Evolutionary conservation across 495 filamentous ascomycete genomes (phyloP).

Genomic region (Margaritispora aquatica): DNA sequence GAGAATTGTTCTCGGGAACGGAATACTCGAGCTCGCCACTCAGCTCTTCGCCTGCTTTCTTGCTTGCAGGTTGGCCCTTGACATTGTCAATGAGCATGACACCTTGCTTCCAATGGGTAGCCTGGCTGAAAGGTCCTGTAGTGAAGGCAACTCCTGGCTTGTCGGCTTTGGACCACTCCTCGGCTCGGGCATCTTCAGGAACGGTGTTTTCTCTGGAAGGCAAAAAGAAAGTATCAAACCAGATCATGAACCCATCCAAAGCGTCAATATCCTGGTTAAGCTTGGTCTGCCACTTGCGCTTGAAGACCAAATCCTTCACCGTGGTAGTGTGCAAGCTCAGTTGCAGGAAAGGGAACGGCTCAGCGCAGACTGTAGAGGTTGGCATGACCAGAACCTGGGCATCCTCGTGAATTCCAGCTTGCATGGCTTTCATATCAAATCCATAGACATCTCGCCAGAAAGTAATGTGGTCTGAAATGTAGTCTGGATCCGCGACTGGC

Average conservation of each 20-base stretch:
- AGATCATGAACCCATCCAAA: constrained; percentile 69
- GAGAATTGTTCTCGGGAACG: constrained; percentile 39
- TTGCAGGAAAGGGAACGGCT: constrained; percentile 46
- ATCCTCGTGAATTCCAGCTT: constrained; percentile 52
- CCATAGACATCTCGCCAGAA: constrained; percentile 99
- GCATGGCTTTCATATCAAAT: constrained; percentile 90
- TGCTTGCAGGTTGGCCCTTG: constrained; percentile 23
- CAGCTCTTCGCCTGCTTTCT: constrained; percentile 31
- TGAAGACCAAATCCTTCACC: constrained; percentile 51
- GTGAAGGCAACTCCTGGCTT: constrained; percentile 59
- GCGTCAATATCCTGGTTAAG: constrained; percentile 47
- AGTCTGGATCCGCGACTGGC: constrained; percentile 80
- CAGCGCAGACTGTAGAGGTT: constrained; percentile 36
- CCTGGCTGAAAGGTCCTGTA: constrained; percentile 70
- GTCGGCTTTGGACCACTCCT: constrained; percentile 27
- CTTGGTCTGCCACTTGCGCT: constrained; percentile 47
- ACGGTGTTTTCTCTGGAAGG: constrained; percentile 39
- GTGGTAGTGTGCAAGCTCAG: constrained; percentile 51
- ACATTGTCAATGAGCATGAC: constrained; percentile 41
- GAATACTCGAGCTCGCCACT: constrained; percentile 40
- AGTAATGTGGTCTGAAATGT: constrained; percentile 82
- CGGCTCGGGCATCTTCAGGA: constrained; percentile 35
- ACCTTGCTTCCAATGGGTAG: constrained; percentile 87
- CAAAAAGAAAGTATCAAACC: constrained; percentile 78
- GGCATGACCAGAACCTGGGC: constrained; percentile 46